A percentile compares a stretch with the other conserved stretches of the same genome.
phyloP scores from a whole-genome alignment of 805 yeast species.

The Suhomyces faveliae region DNA sequence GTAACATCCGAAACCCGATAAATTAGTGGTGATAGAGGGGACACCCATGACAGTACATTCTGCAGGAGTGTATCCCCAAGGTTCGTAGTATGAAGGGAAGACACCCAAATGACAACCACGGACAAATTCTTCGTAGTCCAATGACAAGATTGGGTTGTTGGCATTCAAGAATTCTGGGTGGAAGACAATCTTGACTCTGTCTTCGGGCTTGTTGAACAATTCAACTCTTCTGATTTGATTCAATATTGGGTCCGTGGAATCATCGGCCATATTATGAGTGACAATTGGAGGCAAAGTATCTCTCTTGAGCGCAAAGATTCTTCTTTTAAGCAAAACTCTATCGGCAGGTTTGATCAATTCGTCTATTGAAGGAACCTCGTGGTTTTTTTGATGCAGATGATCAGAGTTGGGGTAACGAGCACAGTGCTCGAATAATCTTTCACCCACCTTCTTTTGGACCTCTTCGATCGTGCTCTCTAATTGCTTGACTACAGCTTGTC shows the following conservation, averaged over 20 bases:
- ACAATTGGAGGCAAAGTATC: conserved; percentile 91
- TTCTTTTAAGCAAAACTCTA: conserved; percentile 81
- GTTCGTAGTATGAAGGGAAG: conserved; percentile 97
- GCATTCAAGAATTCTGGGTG: conserved; percentile 97
- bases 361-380: conserved; percentile 74
- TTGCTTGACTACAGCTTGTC: conserved; percentile 93
- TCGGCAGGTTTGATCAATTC: conserved; percentile 85
- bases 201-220: conserved; percentile 84
- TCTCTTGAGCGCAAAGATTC: conserved; percentile 90
- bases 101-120: conserved; percentile 98
- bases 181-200: conserved; percentile 91
- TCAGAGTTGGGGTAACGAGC: conserved; percentile 54
- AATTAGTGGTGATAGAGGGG: conserved; percentile 93
- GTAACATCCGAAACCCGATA: conserved; percentile 96
- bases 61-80: conserved; percentile 99
- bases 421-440: conserved; percentile 86
- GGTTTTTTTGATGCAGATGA: conserved; percentile 33
- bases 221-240: conserved; percentile 90
- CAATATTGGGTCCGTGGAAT: conserved; percentile 84
- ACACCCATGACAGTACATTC: conserved; percentile 99
- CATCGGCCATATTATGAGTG: conserved; percentile 95
- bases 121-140: conserved; percentile 96
- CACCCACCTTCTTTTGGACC: conserved; percentile 83
- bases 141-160: conserved; percentile 86
- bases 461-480: conserved; percentile 85